Base-by-base conservation (phyloP, 2,329 filamentous ascomycete species). In the Diplodia corticola region DNA sequence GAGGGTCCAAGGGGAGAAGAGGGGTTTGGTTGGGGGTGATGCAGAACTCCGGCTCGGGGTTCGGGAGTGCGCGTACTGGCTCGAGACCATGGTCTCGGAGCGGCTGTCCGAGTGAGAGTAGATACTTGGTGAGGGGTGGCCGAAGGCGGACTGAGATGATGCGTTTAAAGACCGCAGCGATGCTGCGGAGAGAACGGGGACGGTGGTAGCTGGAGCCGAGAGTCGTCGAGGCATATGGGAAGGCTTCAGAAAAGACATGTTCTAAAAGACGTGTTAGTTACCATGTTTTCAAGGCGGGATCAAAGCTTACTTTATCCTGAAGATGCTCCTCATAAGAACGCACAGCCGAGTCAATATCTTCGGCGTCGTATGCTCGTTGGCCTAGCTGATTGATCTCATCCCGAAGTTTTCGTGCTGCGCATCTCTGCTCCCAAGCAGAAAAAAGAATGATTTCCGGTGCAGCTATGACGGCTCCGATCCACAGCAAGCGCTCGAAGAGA, bases 401-500 rank as follows among this genome's bases (percentile, higher is more conserved):
- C 22, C 26, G 61, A 46, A 72, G 65, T 33, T 49, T 46, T 30
- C 24, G 50, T 2, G 68, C 61, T 5, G 57, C 63, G 68, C 69
- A 70, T 68, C 69, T 69, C 63, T 74, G 72, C 17, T 71, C 68
- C 69, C 71, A 74, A 2, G 70, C 72, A 61, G 67, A 70, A 46
- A 67, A 71, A 1, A 73, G 65, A 4, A 74, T 69, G 0, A 71
- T 26, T 53, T 74, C 72, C 26, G 71, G 73, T 5, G 68, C 40
- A 37, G 72, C 64, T 6, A 73, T 64, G 6, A 69, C 69, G 50
- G 70, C 68, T 3, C 66, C 15, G 68, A 72, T 73, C 71, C 73
- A 73, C 15, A 57, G 12, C 1, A 68, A 1, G 30, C 70, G 64
- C n/a, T 69, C 65, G 1, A 64, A 15, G 1, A 68, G 35, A 10